Evolutionary conservation across 805 yeast species (phyloP).

Genomic region (Pichia exigua): DNA sequence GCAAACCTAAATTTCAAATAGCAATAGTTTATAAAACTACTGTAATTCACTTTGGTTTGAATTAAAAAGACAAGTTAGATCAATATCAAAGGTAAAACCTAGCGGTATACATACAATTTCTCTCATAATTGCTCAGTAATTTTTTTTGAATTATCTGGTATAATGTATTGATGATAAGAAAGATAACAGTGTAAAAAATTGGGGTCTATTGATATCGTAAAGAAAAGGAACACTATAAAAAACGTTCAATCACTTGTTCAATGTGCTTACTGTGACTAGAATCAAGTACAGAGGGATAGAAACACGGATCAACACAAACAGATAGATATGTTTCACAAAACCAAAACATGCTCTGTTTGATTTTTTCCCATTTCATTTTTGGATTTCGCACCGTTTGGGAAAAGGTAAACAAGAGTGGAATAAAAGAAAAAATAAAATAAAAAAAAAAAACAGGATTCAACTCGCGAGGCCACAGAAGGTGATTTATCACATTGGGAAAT

Average conservation of each 20-base stretch:
- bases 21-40: not conserved
- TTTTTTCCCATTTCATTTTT: slow-evolving; percentile 5
- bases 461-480: not conserved
- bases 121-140: slow-evolving; percentile 18
- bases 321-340: not conserved
- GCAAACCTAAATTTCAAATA: no score
- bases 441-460: not conserved
- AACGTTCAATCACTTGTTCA: not conserved
- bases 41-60: not conserved
- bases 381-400: not conserved
- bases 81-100: not conserved
- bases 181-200: not conserved
- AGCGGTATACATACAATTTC: slow-evolving; percentile 23
- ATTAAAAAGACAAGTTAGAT: not conserved
- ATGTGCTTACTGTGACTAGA: not conserved
- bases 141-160: not conserved
- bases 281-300: not conserved
- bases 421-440: not conserved
- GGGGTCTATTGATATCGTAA: not conserved
- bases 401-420: slow-evolving; percentile 2
- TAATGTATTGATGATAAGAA: not conserved
- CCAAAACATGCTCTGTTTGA: slow-evolving; percentile 2
- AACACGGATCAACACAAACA: not conserved
- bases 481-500: not conserved
- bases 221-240: not conserved